These are phyloP conservation scores for Starmerella davenportii DNA, from an alignment of 805 yeast species.

Conservation along the genomic window DNA sequence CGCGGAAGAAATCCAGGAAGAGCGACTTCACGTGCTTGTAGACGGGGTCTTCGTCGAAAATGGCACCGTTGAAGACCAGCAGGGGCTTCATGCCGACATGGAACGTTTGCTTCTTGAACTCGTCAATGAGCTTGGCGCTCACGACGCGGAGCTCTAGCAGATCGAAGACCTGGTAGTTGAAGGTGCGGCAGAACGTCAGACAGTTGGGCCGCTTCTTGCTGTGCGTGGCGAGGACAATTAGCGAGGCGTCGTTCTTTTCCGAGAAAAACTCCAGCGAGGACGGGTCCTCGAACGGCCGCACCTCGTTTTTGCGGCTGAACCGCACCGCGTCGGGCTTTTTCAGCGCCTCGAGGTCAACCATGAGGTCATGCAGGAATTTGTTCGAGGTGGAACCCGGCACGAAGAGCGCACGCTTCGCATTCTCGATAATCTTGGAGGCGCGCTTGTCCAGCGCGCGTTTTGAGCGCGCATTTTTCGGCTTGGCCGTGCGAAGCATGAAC, in stretches of 20 bases:
- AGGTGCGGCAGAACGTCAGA: conserved; percentile 72
- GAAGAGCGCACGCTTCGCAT: conserved; percentile 75
- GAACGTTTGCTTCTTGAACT: conserved; percentile 66
- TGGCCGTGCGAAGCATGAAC: conserved; percentile 29
- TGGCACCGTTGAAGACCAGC: conserved; percentile 83
- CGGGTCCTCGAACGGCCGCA: conserved; percentile 85
- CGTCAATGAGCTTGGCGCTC: conserved; percentile 51
- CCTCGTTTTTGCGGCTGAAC: conserved; percentile 72
- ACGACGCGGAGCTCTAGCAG: conserved; percentile 70
- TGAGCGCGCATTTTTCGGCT: conserved; percentile 89
- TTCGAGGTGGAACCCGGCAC: conserved; percentile 75
- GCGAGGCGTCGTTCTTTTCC: conserved; percentile 82
- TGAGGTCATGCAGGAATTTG: conserved; percentile 67
- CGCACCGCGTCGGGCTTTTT: conserved; percentile 83
- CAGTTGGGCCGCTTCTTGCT: conserved; percentile 89
- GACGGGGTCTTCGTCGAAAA: conserved; percentile 76
- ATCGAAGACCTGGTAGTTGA: conserved; percentile 77
- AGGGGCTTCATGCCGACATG: conserved; percentile 83
- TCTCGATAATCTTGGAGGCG: conserved; percentile 77
- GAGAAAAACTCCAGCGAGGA: conserved; percentile 73
- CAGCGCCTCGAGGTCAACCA: conserved; percentile 72
- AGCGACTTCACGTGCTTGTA: conserved; percentile 72
- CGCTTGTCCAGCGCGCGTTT: conserved; percentile 83
- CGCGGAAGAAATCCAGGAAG: conserved; percentile 74
- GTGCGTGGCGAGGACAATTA: conserved; percentile 58